phyloP scores from a whole-genome alignment of 2,329 filamentous ascomycete genomes.

The Chaetoscypha palmicola region DNA sequence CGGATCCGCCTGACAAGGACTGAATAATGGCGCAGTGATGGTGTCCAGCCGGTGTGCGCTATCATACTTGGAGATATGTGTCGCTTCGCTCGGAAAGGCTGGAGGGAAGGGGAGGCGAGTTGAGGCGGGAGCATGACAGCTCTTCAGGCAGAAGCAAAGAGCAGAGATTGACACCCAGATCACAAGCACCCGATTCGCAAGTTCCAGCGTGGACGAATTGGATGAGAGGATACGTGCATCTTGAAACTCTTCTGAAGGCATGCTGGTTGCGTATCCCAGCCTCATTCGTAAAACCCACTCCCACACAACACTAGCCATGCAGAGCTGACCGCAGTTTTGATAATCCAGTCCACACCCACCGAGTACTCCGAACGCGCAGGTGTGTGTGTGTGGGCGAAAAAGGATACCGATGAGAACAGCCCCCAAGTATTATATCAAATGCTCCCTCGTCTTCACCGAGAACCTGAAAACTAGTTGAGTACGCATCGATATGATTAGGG shows the following conservation, averaged over 20 bases:
- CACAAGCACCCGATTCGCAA: neutral
- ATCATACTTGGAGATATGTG: too few species aligned
- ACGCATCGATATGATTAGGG: too few species aligned
- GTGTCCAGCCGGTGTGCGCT: too few species aligned
- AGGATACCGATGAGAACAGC: too few species aligned
- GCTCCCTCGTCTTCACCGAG: too few species aligned
- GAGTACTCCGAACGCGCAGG: too few species aligned
- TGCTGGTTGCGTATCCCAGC: neutral
- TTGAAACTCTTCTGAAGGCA: neutral
- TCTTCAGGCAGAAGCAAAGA: slow-evolving; percentile 6
- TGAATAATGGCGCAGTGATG: too few species aligned
- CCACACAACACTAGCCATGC: neutral
- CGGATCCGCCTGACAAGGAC: too few species aligned
- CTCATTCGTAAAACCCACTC: neutral
- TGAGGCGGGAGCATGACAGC: neutral
- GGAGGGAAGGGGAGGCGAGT: neutral
- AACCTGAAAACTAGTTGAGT: too few species aligned
- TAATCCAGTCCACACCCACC: too few species aligned
- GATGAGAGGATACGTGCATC: neutral
- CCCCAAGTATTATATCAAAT: too few species aligned
- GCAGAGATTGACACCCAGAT: neutral
- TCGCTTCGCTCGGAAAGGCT: neutral
- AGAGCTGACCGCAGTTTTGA: neutral
- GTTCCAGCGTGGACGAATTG: neutral
- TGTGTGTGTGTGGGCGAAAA: too few species aligned